These are phyloP conservation scores for Tylopilus sp. DNA, from an alignment of 1,284 basidiomycete species.

Conservation along the genomic window DNA sequence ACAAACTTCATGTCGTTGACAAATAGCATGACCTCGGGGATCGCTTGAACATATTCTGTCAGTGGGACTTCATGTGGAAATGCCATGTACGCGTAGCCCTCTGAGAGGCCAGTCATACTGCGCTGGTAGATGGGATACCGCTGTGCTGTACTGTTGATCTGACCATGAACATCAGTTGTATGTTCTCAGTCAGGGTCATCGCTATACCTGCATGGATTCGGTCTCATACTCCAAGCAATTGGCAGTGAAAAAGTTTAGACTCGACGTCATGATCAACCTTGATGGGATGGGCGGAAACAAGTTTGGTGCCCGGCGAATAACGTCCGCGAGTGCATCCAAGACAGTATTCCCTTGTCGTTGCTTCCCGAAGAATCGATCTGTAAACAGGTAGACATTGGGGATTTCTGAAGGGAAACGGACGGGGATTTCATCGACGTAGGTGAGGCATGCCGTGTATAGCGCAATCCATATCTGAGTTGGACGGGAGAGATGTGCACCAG, in stretches of 20 bases:
- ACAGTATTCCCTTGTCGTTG: conserved; percentile 17
- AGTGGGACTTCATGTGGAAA: conserved; percentile 29
- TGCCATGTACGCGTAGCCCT: conserved; percentile 24
- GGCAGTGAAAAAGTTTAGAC: conserved; percentile 25
- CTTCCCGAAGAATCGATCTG: conserved; percentile 20
- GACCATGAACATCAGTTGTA: background rate
- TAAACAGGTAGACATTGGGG: conserved; percentile 23
- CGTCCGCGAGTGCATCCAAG: conserved; percentile 24
- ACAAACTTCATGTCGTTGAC: conserved; percentile 29
- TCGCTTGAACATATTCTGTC: conserved; percentile 25
- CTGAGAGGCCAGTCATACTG: conserved; percentile 24
- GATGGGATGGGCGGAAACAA: conserved; percentile 12
- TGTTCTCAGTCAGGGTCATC: conserved; percentile 1
- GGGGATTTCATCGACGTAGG: no score
- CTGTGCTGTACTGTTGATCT: conserved; percentile 1
- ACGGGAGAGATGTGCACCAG: background rate
- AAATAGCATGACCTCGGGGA: conserved; percentile 27
- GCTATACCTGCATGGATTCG: conserved; percentile 11
- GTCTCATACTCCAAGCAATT: conserved; percentile 28
- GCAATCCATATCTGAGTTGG: conserved; percentile 17
- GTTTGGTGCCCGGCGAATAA: conserved; percentile 13
- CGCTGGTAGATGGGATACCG: conserved; percentile 26
- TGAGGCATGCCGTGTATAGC: no score
- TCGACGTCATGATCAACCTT: conserved; percentile 26
- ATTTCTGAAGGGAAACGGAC: conserved; percentile 19